Evolutionary conservation across 2,329 filamentous ascomycete species (phyloP).

Genomic region (Claviceps fusiformis): DNA sequence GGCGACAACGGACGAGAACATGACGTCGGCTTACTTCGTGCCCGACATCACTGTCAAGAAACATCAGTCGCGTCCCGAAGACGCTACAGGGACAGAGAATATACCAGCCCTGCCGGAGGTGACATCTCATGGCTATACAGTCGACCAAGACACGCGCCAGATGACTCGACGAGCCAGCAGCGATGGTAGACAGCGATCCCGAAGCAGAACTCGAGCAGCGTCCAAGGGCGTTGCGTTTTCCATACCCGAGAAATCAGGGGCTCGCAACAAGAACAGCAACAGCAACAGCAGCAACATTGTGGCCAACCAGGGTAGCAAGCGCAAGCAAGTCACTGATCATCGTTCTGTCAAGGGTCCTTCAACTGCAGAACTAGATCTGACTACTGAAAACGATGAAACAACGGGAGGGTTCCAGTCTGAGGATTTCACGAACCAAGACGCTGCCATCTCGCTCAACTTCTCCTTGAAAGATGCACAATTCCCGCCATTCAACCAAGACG

Average conservation of each 20-base stretch:
- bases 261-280: constrained; percentile 11
- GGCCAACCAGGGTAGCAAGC: constrained; percentile 30
- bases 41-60: constrained; percentile 43
- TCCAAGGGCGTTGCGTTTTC: constrained; percentile 25
- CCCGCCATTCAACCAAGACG: constrained; percentile 4
- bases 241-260: constrained; percentile 22
- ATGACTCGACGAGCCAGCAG: constrained; percentile 16
- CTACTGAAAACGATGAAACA: constrained; percentile 21
- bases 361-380: constrained; percentile 12
- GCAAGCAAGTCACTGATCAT: constrained; percentile 12
- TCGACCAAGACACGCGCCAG: constrained; percentile 15
- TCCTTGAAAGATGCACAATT: constrained; percentile 9
- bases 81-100: constrained; percentile 20
- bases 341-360: constrained; percentile 4
- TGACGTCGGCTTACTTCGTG: constrained; percentile 46
- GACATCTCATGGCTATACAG: constrained; percentile 20
- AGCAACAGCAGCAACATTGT: constrained; percentile 14
- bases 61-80: constrained; percentile 18
- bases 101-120: constrained; percentile 16
- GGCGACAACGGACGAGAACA: constrained; percentile 34
- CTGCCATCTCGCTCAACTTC: constrained; percentile 19
- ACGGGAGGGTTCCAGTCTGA: constrained; percentile 21
- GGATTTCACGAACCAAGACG: constrained; percentile 21
- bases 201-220: constrained; percentile 11
- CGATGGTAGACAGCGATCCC: constrained; percentile 14